These are phyloP conservation scores for Medicago arabica DNA, from an alignment of 306 rosid genomes.

Conservation along the genomic window DNA sequence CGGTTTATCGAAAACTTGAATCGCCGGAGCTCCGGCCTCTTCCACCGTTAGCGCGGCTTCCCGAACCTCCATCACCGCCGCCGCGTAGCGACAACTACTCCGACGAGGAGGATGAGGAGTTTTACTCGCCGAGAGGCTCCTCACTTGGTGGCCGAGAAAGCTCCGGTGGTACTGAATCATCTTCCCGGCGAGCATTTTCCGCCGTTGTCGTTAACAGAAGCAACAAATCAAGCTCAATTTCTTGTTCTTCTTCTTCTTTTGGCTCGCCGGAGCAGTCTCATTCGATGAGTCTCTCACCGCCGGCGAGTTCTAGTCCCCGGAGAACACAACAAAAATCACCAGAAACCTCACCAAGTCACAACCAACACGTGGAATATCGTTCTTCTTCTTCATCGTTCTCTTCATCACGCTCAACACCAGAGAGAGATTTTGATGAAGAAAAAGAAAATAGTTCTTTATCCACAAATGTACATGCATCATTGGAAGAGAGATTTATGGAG, in stretches of 20 bases:
- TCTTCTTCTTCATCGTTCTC: constrained; percentile 35
- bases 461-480: neutral
- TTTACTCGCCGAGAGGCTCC: constrained; percentile 90
- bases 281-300: constrained; percentile 49
- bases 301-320: constrained; percentile 50
- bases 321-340: constrained; percentile 63
- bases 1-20: constrained; percentile 52
- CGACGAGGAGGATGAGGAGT: constrained; percentile 78
- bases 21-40: constrained; percentile 75
- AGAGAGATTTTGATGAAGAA: constrained; percentile 34
- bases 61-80: neutral
- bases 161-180: constrained; percentile 59
- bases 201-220: constrained; percentile 37
- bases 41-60: constrained; percentile 55
- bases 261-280: constrained; percentile 62
- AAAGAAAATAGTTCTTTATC: neutral
- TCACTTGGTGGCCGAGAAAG: constrained; percentile 55
- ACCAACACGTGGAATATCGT: constrained; percentile 38
- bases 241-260: constrained; percentile 57
- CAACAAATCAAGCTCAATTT: constrained; percentile 43
- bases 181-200: constrained; percentile 60
- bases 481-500: constrained; percentile 16
- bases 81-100: neutral
- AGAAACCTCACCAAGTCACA: constrained; percentile 44
- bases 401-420: constrained; percentile 44